Base-by-base conservation (phyloP, 2,329 filamentous ascomycete species). In the Daldinia sp. region DNA sequence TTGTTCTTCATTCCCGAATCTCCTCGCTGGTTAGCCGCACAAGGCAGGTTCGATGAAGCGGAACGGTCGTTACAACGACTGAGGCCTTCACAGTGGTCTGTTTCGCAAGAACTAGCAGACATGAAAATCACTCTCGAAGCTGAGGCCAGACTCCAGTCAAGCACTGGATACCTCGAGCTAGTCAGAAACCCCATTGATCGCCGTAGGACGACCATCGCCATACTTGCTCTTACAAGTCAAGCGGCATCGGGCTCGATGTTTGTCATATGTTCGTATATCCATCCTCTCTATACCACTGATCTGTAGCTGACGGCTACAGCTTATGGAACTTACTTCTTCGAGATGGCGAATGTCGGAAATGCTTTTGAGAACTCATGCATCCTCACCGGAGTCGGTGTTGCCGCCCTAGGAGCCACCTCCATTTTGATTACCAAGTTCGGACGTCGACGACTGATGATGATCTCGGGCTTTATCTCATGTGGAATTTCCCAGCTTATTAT, bases 321-420 rank as follows among this genome's bases (percentile, higher is more conserved):
- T 1, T 87, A 86, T 70, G 82, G 82, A 26, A 88, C 86, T 1
- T 89, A 89, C 75, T 89, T 89, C 80, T 87, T 89, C 74, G 82
- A 85, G 72, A 88, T 88, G 84, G 86, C 87, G 39, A 81, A 84
- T 51, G 84, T 89, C 4, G 81, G 83, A 37, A 81, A 85, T 55
- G 82, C 86, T 7, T 89, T 89, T 74, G 83, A 85, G 72, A 88
- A 88, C 77, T 80, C 83, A 13, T 87, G 87, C 73, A 86, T 88
- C 51, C 80, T 88, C 13, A 83, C 80, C 33, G 82, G 82, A 6
- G 82, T 88, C 54, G 86, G 86, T 15, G 86, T 88, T 18, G 74
- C 85, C n/a, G 85, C 85, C 10, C 85, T 88, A 66, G 72, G 87
- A 6, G 75, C 85, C 72, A 89, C 88, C 75, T 84, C 81, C 58